Evolutionary conservation across 2,329 filamentous ascomycete genomes (phyloP), one percentile per base, ranked within the genome.

Genomic region (Gremmenia infestans): DNA sequence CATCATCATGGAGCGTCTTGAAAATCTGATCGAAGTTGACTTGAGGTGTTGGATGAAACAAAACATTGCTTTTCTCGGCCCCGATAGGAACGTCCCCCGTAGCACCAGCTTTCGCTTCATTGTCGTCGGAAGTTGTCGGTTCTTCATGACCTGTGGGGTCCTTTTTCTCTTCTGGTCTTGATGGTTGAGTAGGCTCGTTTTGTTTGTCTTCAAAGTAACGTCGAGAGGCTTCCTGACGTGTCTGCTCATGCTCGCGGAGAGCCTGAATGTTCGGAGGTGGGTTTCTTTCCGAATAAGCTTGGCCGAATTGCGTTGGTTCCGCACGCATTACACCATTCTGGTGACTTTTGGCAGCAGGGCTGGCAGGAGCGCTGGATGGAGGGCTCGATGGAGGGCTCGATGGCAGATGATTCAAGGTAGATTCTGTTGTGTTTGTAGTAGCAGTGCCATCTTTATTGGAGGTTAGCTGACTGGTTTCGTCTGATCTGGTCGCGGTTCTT

Each of bases 231-330:
- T 58, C 58, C 7, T 60, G 58, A 12, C 58, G 49, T 23, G 53
- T 42, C 39, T 47, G 48, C 35, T 60, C 50, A 11, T 57, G 52
- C 32, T 55, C 48, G 11, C 53, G 56, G 28, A 65, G 60, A 28
- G 15, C 51, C 54, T 65, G 59, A 4, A 65, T 60, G 25, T 64
- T 65, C 14, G 63, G 63, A 37, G 61, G 56, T 8, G 63, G 62
- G 47, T 65, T 65, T 17, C 57, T 23, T 28, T 59, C 61, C 3
- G 62, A 65, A 28, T 65, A 65, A 19, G 59, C 54, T 47, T 59
- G 57, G 4, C 59, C 58, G 32, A 49, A 62, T 23, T 54, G 49
- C n/a, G 56, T 62, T 35, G 58, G 58, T 5, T 60, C 60, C 8
- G 56, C 54, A 36, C 49, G 50, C 17, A 39, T 40, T 23, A 11